These are phyloP conservation scores for Daldinia vernicosa DNA, from an alignment of 495 filamentous ascomycete genomes.

Conservation along the genomic window DNA sequence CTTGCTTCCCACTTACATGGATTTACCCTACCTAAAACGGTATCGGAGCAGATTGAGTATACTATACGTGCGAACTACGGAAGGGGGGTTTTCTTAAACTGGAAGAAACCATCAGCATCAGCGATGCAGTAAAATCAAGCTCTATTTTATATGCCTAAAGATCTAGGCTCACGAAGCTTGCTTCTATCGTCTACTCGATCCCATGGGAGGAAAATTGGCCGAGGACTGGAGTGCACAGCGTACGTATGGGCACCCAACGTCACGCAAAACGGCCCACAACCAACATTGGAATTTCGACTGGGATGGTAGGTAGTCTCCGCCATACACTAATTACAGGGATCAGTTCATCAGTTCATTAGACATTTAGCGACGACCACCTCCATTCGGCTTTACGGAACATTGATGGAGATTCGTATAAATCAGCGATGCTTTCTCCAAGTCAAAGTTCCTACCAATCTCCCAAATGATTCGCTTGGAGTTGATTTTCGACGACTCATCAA, in stretches of 20 bases:
- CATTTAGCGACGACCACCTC: slow-evolving; percentile 12
- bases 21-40: slow-evolving; percentile 46
- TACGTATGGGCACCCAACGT: slow-evolving; percentile 34
- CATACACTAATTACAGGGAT: slow-evolving; percentile 31
- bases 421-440: background rate
- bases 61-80: slow-evolving; percentile 29
- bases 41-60: slow-evolving; percentile 27
- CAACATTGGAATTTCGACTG: slow-evolving; percentile 33
- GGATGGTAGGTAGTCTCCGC: slow-evolving; percentile 31
- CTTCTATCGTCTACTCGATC: slow-evolving; percentile 5
- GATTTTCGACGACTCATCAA: slow-evolving; percentile 14
- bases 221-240: slow-evolving; percentile 6
- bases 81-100: slow-evolving; percentile 13
- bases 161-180: slow-evolving; percentile 1
- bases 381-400: slow-evolving; percentile 10
- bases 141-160: background rate
- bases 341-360: slow-evolving; percentile 15
- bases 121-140: slow-evolving; percentile 2
- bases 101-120: slow-evolving; percentile 3
- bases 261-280: slow-evolving; percentile 33
- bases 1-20: slow-evolving; percentile 34
- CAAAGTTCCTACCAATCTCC: background rate
- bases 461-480: background rate
- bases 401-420: slow-evolving; percentile 15
- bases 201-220: slow-evolving; percentile 5